Percentiles rank a stretch among this genome's conserved stretches.
Evolutionary conservation across 192 early-diverging fungal genomes (phyloP).

Genomic region (Linnemannia elongata): DNA sequence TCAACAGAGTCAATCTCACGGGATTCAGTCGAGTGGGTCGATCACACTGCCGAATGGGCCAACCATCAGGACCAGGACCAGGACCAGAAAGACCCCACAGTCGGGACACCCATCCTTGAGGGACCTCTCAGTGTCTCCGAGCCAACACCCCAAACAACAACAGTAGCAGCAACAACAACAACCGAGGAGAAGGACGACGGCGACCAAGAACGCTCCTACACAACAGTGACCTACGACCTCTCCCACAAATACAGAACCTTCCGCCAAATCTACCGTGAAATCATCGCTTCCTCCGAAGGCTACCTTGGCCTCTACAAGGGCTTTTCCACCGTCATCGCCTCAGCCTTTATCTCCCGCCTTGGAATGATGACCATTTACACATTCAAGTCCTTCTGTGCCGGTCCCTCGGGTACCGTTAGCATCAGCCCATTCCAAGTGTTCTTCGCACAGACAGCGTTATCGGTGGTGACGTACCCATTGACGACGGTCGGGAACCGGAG

Average conservation of each 20-base stretch:
- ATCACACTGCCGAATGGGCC: slow-evolving; percentile 5
- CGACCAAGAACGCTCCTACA: neutral
- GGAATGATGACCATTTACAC: slow-evolving; percentile 30
- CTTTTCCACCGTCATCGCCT: slow-evolving; percentile 14
- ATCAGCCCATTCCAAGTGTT: slow-evolving; percentile 11
- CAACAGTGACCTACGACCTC: slow-evolving; percentile 1
- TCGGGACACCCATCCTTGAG: neutral
- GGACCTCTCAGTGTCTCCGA: neutral
- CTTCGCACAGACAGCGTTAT: neutral
- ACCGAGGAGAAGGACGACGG: neutral
- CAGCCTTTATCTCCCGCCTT: slow-evolving; percentile 29
- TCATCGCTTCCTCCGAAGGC: slow-evolving; percentile 15
- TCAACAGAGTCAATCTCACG: neutral
- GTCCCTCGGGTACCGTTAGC: neutral
- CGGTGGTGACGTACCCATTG: slow-evolving; percentile 26
- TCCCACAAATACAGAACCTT: slow-evolving; percentile 20
- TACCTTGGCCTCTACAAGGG: slow-evolving; percentile 36
- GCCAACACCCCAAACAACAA: neutral
- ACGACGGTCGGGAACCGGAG: slow-evolving; percentile 26
- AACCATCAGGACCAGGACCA: neutral
- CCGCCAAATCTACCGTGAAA: slow-evolving; percentile 5
- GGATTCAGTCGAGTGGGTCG: slow-evolving; percentile 29
- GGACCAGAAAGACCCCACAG: neutral
- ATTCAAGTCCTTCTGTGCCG: neutral
- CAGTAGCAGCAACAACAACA: neutral